phyloP scores from a whole-genome alignment of 2,329 filamentous ascomycete species.

The Knufia fluminis region DNA sequence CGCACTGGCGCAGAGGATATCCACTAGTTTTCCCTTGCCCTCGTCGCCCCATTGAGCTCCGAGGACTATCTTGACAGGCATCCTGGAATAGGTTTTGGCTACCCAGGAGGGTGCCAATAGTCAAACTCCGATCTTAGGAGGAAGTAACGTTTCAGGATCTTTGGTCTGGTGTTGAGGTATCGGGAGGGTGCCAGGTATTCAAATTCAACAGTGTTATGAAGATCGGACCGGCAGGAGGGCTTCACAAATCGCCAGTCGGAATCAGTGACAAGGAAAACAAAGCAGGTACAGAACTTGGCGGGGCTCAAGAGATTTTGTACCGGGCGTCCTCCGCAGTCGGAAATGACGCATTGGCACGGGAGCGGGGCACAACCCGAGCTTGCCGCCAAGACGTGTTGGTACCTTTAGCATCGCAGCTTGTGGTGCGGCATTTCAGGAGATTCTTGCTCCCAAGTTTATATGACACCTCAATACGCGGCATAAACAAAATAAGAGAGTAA shows the following conservation, averaged over 20 bases:
- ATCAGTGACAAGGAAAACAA: conserved; percentile 8
- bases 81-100: neutral
- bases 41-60: conserved; percentile 42
- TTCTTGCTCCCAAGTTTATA: too few relatives aligned
- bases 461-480: too few relatives aligned
- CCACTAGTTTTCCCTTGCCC: conserved; percentile 42
- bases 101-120: neutral
- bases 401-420: too few relatives aligned
- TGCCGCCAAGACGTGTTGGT: too few relatives aligned
- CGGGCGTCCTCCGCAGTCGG: neutral
- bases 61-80: conserved; percentile 36
- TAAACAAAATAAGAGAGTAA: too few relatives aligned
- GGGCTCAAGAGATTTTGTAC: conserved; percentile 5
- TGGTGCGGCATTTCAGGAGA: too few relatives aligned
- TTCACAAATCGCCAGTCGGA: conserved; percentile 5
- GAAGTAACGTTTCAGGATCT: too few relatives aligned
- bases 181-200: neutral
- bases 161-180: neutral
- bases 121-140: neutral
- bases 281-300: conserved; percentile 8
- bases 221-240: conserved; percentile 1
- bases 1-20: conserved; percentile 37
- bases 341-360: neutral
- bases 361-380: neutral
- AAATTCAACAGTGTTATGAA: neutral